Base-by-base conservation (phyloP, 2,329 filamentous ascomycete species). In the Neofusicoccum sp. region DNA sequence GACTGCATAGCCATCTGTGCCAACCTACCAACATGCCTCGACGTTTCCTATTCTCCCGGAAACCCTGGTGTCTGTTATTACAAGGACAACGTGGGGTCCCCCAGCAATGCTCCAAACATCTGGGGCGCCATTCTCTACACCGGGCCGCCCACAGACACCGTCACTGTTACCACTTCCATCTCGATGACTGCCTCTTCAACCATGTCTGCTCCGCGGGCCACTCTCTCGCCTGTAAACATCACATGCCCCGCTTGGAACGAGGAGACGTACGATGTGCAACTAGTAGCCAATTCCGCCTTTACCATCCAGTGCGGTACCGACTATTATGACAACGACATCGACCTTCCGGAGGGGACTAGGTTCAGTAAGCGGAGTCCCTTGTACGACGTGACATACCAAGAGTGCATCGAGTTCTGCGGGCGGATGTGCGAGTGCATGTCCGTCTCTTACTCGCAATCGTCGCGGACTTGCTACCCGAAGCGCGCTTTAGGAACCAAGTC, bases 351-450 rank as follows among this genome's bases (percentile, higher is more conserved):
- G 4, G 31, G 54, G 6, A 43, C 9, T 14, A 30, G 20, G 20
- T 16, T 58, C 33, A n/a, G 8, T 3, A 58, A 58, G 16, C 54
- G 54, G 20, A 41, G 9, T 6, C 41, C 54, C 6, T 28, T 58
- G 11, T 12, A n/a, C 6, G 41, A 6, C 11, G 43, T 45, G 1
- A 45, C 26, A 14, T 58, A 47, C 31, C n/a, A 38, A 24, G 40
- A 40, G 3, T 58, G 54, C 12, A 38, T 58, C 20, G 54, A 58
- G 20, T 47, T 36, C 41, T 58, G 54, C 12, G 54, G 40, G 4
- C 43, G 41, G 26, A 30, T 45, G 12, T 58, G 54, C 12, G 54
- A 58, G 6, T 58, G 54, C 20, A 16, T 38, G 5, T n/a, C 11
- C 20, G 16, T 58, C 24, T 30, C 30, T 11, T 58, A 56, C n/a